A percentile compares a stretch with the other conserved stretches of the same genome.
Evolutionary conservation across 495 filamentous ascomycete species (phyloP).

Genomic region (Podospora tetraspora): DNA sequence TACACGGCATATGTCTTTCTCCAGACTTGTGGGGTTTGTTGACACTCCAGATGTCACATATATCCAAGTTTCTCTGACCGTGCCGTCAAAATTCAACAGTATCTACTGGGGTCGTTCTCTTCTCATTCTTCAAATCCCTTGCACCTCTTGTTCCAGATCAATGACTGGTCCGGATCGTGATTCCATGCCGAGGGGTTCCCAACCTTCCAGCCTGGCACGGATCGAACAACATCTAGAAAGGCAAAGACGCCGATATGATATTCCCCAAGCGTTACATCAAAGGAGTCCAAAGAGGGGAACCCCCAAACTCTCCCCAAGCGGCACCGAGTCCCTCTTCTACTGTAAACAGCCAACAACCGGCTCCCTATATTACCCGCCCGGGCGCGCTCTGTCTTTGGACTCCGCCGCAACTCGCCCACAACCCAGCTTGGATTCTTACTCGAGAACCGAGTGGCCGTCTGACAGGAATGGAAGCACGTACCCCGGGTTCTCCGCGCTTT

Average conservation of each 20-base stretch:
- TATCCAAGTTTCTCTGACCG: too few relatives aligned
- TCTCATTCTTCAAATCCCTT: too few relatives aligned
- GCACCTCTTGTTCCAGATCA: not conserved
- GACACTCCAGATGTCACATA: too few relatives aligned
- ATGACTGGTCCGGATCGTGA: too few relatives aligned
- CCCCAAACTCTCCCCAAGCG: not conserved
- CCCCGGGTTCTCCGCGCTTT: not conserved
- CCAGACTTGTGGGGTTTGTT: too few relatives aligned
- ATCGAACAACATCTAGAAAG: not conserved
- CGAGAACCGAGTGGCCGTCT: not conserved
- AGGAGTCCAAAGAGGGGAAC: not conserved
- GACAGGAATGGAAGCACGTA: not conserved
- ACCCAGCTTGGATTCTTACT: constrained; percentile 23
- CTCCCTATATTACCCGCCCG: not conserved
- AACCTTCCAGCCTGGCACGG: not conserved
- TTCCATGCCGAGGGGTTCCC: not conserved
- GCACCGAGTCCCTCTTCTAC: not conserved
- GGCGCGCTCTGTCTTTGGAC: not conserved
- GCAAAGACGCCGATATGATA: not conserved
- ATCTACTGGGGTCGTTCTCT: too few relatives aligned
- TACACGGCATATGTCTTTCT: not conserved
- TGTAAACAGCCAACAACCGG: not conserved
- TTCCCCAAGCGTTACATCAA: not conserved
- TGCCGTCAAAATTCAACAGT: too few relatives aligned
- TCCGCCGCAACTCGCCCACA: not conserved